Evolutionary conservation across 2,329 filamentous ascomycete genomes (phyloP).

Genomic region (Phoma herbarum): DNA sequence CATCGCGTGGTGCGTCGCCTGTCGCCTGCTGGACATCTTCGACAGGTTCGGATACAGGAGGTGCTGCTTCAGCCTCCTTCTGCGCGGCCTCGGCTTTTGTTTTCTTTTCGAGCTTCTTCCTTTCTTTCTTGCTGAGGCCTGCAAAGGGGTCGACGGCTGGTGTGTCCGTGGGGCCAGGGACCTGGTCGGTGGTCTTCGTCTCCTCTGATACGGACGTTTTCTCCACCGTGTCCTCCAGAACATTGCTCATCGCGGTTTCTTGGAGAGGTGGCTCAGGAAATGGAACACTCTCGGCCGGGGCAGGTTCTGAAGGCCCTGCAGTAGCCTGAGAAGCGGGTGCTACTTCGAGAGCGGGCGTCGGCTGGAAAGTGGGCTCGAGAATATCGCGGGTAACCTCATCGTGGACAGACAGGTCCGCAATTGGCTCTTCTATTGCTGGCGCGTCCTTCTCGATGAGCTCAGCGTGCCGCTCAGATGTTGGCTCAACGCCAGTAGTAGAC

Average conservation of each 20-base stretch:
- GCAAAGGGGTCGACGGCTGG: constrained; percentile 34
- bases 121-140: constrained; percentile 38
- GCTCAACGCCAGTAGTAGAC: background rate
- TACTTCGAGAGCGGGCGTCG: background rate
- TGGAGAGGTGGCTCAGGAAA: background rate
- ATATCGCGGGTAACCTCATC: constrained; percentile 8
- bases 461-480: background rate
- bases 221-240: background rate
- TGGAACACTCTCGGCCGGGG: background rate
- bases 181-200: background rate
- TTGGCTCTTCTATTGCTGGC: background rate
- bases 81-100: constrained; percentile 16
- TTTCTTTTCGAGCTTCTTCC: constrained; percentile 35
- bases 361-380: constrained; percentile 4
- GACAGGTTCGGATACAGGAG: background rate
- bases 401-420: background rate
- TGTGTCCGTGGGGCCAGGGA: background rate
- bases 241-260: background rate
- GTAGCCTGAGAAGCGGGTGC: background rate
- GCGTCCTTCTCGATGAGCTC: constrained; percentile 6
- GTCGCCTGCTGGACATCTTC: background rate
- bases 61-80: constrained; percentile 13
- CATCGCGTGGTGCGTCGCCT: background rate
- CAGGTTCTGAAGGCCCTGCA: background rate
- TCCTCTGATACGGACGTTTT: background rate